Percentiles rank a stretch among this genome's conserved stretches.
Conservation (phyloP, 306 rosid genomes). For the Betula pendula region DNA sequence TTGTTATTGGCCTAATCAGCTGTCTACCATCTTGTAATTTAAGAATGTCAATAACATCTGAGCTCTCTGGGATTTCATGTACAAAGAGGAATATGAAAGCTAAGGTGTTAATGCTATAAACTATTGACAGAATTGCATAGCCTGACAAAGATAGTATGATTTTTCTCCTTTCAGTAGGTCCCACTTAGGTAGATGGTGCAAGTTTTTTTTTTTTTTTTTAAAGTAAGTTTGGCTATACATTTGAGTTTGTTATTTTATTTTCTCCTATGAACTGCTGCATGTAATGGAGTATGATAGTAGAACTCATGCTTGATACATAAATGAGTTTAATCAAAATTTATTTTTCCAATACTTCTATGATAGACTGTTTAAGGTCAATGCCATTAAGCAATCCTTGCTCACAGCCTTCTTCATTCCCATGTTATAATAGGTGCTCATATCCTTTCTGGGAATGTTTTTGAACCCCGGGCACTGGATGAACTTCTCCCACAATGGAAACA, state of each 20-base stretch:
- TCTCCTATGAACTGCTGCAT: not conserved
- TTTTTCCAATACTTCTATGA: not conserved
- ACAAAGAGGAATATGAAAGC: not conserved
- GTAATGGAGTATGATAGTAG: not conserved
- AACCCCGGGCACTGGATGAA: conserved; percentile 85
- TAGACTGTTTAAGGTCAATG: not conserved
- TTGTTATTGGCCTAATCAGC: conserved; percentile 17
- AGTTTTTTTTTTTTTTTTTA: not conserved
- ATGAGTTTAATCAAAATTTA: not conserved
- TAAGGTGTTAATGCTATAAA: not conserved
- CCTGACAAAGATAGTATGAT: not conserved
- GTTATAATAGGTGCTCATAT: conserved; percentile 76
- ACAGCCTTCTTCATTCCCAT: conserved; percentile 11
- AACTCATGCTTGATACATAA: not conserved
- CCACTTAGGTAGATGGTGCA: too few relatives aligned
- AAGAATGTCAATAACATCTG: not conserved
- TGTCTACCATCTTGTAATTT: not conserved
- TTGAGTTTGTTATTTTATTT: not conserved
- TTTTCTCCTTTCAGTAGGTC: not conserved
- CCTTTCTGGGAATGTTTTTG: conserved; percentile 90
- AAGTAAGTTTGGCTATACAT: not conserved
- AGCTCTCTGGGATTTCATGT: not conserved
- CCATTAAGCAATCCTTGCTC: not conserved
- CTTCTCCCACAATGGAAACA: conserved; percentile 87
- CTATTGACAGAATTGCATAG: not conserved